Percentiles rank a stretch among this genome's conserved stretches.
phyloP scores from a whole-genome alignment of 2,329 filamentous ascomycete species.

The Alternaria incomplexa region DNA sequence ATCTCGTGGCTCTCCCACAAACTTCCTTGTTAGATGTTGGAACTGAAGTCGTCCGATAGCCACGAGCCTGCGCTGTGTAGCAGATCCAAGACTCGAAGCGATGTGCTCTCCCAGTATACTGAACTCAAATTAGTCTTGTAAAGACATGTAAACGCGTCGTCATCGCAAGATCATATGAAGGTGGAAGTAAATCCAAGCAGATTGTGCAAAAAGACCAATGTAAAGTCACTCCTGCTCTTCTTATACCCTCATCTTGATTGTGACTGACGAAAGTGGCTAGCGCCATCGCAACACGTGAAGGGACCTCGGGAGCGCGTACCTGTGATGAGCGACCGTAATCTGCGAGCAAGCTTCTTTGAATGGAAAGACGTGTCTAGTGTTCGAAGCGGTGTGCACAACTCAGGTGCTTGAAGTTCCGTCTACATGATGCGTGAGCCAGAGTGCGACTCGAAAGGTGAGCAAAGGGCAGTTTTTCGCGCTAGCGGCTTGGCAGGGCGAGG shows the following conservation, averaged over 20 bases:
- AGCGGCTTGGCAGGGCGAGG: conserved; percentile 21
- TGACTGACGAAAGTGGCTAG: neutral
- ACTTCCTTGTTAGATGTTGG: neutral
- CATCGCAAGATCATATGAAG: neutral
- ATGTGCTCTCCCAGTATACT: neutral
- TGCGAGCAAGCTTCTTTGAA: neutral
- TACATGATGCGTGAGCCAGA: conserved; percentile 3
- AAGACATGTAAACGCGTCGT: neutral
- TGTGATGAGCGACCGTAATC: neutral
- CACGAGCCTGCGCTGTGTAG: neutral
- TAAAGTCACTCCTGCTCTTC: neutral
- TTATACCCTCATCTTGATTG: neutral
- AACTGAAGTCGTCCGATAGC: neutral
- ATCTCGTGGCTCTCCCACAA: neutral
- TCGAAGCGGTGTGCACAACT: neutral
- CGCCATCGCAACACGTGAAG: neutral
- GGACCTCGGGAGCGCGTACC: neutral
- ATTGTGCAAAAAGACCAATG: neutral
- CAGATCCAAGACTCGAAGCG: neutral
- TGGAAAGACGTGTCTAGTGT: neutral
- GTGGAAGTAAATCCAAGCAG: too few species aligned
- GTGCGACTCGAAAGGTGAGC: conserved; percentile 1
- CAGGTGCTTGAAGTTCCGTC: neutral
- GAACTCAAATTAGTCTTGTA: neutral
- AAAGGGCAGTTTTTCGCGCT: conserved; percentile 31